Evolutionary conservation across 129 eudicot species (phyloP).

Genomic region (Arctium lappa): DNA sequence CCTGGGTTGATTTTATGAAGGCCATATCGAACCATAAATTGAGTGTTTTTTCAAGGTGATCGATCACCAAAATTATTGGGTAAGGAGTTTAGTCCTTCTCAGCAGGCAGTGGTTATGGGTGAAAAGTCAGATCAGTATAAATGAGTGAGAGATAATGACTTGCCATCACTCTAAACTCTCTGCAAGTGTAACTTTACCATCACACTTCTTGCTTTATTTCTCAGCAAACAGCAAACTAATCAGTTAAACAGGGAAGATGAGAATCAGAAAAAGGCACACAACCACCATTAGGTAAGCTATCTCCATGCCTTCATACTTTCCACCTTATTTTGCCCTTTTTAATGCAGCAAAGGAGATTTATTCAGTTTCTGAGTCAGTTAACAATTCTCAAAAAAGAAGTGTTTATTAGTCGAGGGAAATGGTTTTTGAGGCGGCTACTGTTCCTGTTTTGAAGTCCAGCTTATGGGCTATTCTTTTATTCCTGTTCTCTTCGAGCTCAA

Average conservation of each 20-base stretch:
- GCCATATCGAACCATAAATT: not conserved
- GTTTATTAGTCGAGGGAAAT: conserved; percentile 2
- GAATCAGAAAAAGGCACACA: conserved; percentile 24
- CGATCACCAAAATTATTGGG: not conserved
- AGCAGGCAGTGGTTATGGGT: conserved; percentile 17
- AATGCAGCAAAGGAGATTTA: conserved; percentile 7
- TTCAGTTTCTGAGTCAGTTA: not conserved
- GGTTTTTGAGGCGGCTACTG: not conserved
- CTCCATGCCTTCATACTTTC: conserved; percentile 25
- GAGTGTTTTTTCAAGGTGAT: not conserved
- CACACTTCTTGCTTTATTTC: conserved; percentile 36
- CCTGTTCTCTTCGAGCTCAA: conserved; percentile 28
- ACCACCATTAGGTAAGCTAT: conserved; percentile 65
- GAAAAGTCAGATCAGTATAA: conserved; percentile 17
- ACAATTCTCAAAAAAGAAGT: not conserved
- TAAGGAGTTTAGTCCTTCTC: conserved; percentile 11
- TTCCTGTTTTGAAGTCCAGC: conserved; percentile 10
- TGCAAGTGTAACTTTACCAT: conserved; percentile 24
- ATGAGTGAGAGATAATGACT: conserved; percentile 24
- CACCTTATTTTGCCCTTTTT: conserved; percentile 11
- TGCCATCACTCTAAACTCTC: conserved; percentile 33
- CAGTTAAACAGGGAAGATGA: not conserved
- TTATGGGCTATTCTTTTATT: conserved; percentile 39
- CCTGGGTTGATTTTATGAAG: not conserved
- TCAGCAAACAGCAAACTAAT: conserved; percentile 27